Evolutionary conservation across 371 early-diverging fungal genomes (phyloP).

Genomic region (Syncephalis fuscata): DNA sequence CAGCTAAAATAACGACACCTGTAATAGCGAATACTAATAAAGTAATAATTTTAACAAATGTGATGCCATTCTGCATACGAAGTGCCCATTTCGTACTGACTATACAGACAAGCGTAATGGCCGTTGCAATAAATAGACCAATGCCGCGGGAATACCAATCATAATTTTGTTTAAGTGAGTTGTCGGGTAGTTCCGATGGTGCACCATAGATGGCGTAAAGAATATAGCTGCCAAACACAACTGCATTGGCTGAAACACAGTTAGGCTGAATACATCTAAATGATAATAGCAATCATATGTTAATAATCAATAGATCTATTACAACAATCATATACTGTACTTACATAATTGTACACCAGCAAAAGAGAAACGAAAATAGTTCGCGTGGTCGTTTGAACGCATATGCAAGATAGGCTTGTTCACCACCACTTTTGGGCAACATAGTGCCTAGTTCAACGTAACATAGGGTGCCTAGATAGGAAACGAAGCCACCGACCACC

Average conservation of each 20-base stretch:
- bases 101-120: neutral
- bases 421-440: slow-evolving; percentile 38
- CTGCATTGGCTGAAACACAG: too few relatives aligned
- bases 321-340: too few relatives aligned
- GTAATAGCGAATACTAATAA: slow-evolving; percentile 6
- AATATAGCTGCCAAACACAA: too few relatives aligned
- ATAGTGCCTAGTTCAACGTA: slow-evolving; percentile 41
- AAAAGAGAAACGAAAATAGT: slow-evolving; percentile 7
- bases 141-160: too few relatives aligned
- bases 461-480: slow-evolving; percentile 21
- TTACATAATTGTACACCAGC: neutral
- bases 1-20: slow-evolving; percentile 9
- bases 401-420: slow-evolving; percentile 28
- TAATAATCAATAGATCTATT: too few relatives aligned
- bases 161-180: too few relatives aligned
- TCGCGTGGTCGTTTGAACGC: slow-evolving; percentile 17
- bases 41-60: slow-evolving; percentile 6
- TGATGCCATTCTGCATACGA: slow-evolving; percentile 3
- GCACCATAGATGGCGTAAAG: too few relatives aligned
- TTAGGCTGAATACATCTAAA: too few relatives aligned
- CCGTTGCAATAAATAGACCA: too few relatives aligned
- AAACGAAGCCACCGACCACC: slow-evolving; percentile 24
- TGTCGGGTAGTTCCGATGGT: too few relatives aligned
- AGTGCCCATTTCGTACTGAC: slow-evolving; percentile 1
- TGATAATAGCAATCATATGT: too few relatives aligned